Conservation (phyloP, 306 rosid species). For the Gastrolobium bilobum region DNA sequence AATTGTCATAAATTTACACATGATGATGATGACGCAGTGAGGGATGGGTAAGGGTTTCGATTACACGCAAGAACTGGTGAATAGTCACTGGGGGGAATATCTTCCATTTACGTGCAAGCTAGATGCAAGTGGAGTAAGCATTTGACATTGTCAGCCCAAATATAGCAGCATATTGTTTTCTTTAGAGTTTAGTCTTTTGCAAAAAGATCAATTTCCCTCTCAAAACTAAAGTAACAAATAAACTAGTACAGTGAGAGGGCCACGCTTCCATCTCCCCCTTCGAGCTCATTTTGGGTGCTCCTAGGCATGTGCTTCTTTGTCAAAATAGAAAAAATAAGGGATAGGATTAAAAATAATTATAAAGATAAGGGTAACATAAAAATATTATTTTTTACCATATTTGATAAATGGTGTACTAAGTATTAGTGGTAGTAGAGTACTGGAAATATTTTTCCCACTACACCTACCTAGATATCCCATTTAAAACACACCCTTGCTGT, state of each 20-base stretch:
- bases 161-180: slow-evolving; percentile 52
- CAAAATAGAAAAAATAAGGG: too few species aligned
- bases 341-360: too few species aligned
- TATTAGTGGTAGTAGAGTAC: too few species aligned
- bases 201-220: not conserved
- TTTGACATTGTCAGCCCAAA: slow-evolving; percentile 69
- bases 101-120: slow-evolving; percentile 62
- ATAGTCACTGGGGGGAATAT: slow-evolving; percentile 52
- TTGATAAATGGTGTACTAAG: too few species aligned
- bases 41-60: slow-evolving; percentile 55
- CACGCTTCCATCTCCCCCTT: slow-evolving; percentile 18
- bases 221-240: not conserved
- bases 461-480: too few species aligned
- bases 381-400: too few species aligned
- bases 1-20: slow-evolving; percentile 61
- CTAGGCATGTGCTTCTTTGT: too few species aligned
- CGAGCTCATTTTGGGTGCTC: not conserved
- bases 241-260: slow-evolving; percentile 10
- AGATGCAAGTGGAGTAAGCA: slow-evolving; percentile 66
- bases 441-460: too few species aligned
- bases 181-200: slow-evolving; percentile 14
- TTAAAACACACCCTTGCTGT: too few species aligned
- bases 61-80: slow-evolving; percentile 58
- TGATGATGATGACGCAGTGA: slow-evolving; percentile 52
- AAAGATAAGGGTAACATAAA: too few species aligned